These are phyloP conservation scores for Eragrostis tef DNA, from an alignment of 202 grass and related monocot species.

Conservation along the genomic window DNA sequence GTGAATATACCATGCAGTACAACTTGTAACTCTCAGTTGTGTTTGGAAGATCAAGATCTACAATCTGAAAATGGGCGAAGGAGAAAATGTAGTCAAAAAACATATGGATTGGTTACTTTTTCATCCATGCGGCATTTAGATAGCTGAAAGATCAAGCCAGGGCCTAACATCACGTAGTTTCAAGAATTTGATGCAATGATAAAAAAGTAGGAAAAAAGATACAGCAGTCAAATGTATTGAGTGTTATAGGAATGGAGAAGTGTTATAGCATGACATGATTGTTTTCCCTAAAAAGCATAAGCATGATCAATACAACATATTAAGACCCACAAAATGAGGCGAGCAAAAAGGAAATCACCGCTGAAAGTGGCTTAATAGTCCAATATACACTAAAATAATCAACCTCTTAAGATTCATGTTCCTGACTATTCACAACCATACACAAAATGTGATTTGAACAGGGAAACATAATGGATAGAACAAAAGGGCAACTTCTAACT, in stretches of 20 bases:
- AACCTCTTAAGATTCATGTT: constrained; percentile 11
- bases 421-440: constrained; percentile 28
- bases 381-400: constrained; percentile 25
- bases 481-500: constrained; percentile 11
- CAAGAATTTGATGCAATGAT: background rate
- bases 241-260: background rate
- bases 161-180: background rate
- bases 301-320: constrained; percentile 9
- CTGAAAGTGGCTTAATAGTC: background rate
- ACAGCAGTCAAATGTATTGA: constrained; percentile 1
- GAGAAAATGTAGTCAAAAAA: constrained; percentile 32
- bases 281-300: background rate
- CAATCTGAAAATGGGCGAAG: constrained; percentile 61
- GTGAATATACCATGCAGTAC: constrained; percentile 78
- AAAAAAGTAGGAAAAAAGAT: constrained; percentile 6
- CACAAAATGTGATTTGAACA: background rate
- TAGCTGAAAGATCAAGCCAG: constrained; percentile 28
- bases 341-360: constrained; percentile 12
- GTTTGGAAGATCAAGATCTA: constrained; percentile 87
- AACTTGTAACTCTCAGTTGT: constrained; percentile 90
- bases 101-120: constrained; percentile 18
- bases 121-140: background rate
- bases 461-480: background rate
- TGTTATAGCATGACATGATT: constrained; percentile 8
- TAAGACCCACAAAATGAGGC: constrained; percentile 3